Conservation (phyloP, 805 yeast genomes). For the Scheffersomyces coipomensis region DNA sequence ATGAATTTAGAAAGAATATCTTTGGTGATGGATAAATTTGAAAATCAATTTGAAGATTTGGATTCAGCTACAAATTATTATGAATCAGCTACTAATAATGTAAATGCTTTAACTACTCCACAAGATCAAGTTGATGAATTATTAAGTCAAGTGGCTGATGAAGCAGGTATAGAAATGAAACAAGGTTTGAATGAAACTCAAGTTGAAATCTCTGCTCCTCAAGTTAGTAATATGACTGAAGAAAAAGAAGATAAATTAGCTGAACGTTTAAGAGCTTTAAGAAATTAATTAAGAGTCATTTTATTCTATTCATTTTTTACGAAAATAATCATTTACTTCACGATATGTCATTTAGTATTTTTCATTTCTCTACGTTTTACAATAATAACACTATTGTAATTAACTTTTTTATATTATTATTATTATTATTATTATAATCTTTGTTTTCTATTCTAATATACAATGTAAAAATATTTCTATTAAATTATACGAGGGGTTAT, state of each 20-base stretch:
- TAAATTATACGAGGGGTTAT: not conserved
- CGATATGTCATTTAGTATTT: no score
- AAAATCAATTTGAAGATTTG: constrained; percentile 90
- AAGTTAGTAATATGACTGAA: constrained; percentile 42
- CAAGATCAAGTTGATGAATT: constrained; percentile 92
- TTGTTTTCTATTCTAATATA: not conserved
- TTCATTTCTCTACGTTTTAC: no score
- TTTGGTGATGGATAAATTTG: constrained; percentile 95
- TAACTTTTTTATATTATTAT: no score
- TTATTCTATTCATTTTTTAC: no score
- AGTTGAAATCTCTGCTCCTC: constrained; percentile 44
- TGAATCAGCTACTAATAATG: constrained; percentile 83
- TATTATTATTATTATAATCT: no score
- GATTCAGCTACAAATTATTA: constrained; percentile 93
- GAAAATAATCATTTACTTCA: no score
- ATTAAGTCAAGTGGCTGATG: constrained; percentile 92
- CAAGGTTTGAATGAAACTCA: constrained; percentile 75
- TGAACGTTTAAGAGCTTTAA: constrained; percentile 82
- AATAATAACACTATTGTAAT: no score
- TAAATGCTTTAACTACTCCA: constrained; percentile 87
- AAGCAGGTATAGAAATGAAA: constrained; percentile 90
- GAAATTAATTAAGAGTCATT: constrained; percentile 32
- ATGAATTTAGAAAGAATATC: constrained; percentile 95
- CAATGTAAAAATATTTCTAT: not conserved
- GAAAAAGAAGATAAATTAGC: constrained; percentile 87